Evolutionary conservation across 495 filamentous ascomycete genomes (phyloP), one percentile per base, ranked within the genome.

Genomic region (Lasiosphaeriaceae sp.): DNA sequence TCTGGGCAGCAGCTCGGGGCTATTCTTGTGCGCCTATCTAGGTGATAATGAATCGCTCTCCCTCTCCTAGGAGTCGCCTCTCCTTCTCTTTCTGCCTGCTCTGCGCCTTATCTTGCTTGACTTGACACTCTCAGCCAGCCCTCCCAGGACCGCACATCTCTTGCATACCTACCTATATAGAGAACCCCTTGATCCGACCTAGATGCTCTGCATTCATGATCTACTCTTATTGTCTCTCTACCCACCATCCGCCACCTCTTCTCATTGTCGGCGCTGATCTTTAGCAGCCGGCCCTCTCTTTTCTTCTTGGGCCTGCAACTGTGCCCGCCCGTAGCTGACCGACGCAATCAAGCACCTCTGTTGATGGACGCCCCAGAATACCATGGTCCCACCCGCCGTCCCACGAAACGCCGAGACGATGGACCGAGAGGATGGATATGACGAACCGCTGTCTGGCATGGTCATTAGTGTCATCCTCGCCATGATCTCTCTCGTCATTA

Each of bases 391-490:
- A 1, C 23, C 19, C n/a, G 16, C 16, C 47, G 21, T 24, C 22
- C 7, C 39, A 20, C 52, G 56, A 21, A 47, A 58, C 53, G 31
- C 31, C 0, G 51, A 19, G 20, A 11, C 50, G 6, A 43, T 43
- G n/a, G 44, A 29, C 14, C 47, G 31, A 21, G 43, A 50, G 16
- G 52, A 48, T 12, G 31, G 41, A 14, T 50, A 55, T 44, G 52
- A 54, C 29, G 67, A 72, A 45, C 70, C 72, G 11, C 54, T 71
- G 20, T 63, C 66, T 8, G 76, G 74, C 31, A 63, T 66, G 41
- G 61, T 78, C 19, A 58, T 75, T 39, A 73, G 74, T 46, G 68
- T 77, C 29, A 64, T 74, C 34, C 62, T 80, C 3, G 71, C 71
- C 14, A 65, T 80, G 61, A 45, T 68, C 19, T 74, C 79, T 1